Percentiles rank a stretch among this genome's conserved stretches.
Evolutionary conservation across 495 filamentous ascomycete genomes (phyloP).

Genomic region (Sphaerosporella brunnea): DNA sequence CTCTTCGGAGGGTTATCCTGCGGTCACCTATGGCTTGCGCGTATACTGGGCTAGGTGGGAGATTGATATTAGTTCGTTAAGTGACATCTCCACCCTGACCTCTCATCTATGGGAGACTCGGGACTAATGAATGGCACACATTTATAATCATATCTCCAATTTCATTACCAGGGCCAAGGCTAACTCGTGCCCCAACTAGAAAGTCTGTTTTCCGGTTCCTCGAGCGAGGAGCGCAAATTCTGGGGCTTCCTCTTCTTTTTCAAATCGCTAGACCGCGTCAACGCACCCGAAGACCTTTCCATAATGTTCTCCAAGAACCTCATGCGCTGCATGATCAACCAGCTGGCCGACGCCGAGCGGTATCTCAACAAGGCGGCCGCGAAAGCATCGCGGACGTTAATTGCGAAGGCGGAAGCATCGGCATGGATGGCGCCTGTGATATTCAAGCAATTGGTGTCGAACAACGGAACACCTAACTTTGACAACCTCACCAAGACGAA

Average conservation of each 20-base stretch:
- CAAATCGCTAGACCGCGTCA: constrained; percentile 36
- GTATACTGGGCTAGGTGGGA: constrained; percentile 9
- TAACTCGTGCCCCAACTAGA: constrained; percentile 32
- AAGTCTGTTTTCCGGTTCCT: constrained; percentile 57
- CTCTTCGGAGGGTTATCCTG: constrained; percentile 6
- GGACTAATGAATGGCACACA: constrained; percentile 16
- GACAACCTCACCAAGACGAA: constrained; percentile 79
- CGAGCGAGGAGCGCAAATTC: constrained; percentile 75
- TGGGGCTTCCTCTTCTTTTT: constrained; percentile 76
- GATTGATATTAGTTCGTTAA: constrained; percentile 1
- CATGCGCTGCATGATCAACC: constrained; percentile 69
- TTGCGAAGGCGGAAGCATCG: constrained; percentile 44
- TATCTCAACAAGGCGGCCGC: constrained; percentile 68
- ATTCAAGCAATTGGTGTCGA: constrained; percentile 46
- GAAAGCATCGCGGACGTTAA: constrained; percentile 50
- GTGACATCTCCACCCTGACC: constrained; percentile 8
- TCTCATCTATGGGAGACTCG: constrained; percentile 8
- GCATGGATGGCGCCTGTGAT: constrained; percentile 42
- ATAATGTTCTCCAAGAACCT: constrained; percentile 64
- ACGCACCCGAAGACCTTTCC: constrained; percentile 24
- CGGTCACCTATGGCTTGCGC: constrained; percentile 6
- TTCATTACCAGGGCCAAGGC: constrained; percentile 3
- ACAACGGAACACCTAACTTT: constrained; percentile 56
- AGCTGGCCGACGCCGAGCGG: constrained; percentile 62
- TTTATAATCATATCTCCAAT: neutral